Evolutionary conservation across 768 basidiomycete genomes (phyloP), one percentile per base, ranked within the genome.

Genomic region (Hypsizygus marmoreus): DNA sequence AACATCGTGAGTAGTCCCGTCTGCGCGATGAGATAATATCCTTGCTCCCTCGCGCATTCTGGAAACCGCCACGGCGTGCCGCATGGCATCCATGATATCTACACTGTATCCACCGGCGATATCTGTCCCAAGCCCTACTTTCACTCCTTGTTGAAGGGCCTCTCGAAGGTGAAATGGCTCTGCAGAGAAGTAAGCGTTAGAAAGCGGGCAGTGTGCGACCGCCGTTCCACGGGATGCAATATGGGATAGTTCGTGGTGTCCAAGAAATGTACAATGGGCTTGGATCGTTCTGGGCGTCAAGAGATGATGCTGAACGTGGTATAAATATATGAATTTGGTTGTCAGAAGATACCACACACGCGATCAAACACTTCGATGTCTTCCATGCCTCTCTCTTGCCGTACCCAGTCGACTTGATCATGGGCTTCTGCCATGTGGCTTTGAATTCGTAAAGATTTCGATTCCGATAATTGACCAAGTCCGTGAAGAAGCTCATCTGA

Each of bases 261-360:
- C 60, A 24, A 93, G 74, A 65, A 86, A 92, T 2, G 93, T 95
- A 67, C 92, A 95, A 62, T 95, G 93, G 0, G 91, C 92, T 71
- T 92, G 89, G 10, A 94, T 64, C 0, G 90, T 86, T 11, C 76
- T 76, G 1, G 72, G 57, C 1, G 81, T 84, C 37, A 92, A 67
- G 4, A 93, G 73, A 6, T 70, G 66, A 53, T 73, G 56, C 89
- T 91, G 62, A 29, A 35, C 17, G 20, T 16, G 7, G 20, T 17
- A 49, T 38, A 7, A 39, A 32, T 41, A 14, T 45, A 37, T 14
- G 12, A 20, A 26, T 6, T 14, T 10, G 13, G 29, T 30, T 11
- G 6, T n/a, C n/a, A 13, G 12, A 8, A n/a, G 8, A n/a, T 17
- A 22, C 35, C 0, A 50, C 60, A 47, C 62, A 86, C 91, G 54